Evolutionary conservation across 108 stramenopile species (phyloP).

Genomic region (Parmales sp.): DNA sequence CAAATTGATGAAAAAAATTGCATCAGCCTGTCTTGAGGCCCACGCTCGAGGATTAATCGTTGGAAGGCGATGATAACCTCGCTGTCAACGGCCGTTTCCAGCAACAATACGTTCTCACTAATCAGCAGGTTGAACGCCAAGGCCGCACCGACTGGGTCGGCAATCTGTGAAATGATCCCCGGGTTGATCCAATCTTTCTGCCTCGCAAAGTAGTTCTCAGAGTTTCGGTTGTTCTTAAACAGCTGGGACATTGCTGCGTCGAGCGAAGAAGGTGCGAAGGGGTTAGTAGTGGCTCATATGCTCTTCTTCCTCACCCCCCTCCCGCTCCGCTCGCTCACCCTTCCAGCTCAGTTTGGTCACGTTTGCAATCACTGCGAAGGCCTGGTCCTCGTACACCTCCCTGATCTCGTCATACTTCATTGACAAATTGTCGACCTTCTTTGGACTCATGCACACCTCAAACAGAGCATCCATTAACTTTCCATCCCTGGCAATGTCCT

Average conservation of each 20-base stretch:
- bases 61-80: not conserved
- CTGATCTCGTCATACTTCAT: not conserved
- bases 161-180: not conserved
- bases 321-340: too few species aligned
- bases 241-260: not conserved
- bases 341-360: not conserved
- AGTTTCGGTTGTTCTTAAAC: not conserved
- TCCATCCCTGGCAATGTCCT: not conserved
- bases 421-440: not conserved
- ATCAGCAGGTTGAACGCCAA: not conserved
- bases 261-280: too few species aligned
- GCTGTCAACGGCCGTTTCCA: slow-evolving; percentile 3
- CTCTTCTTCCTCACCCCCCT: too few species aligned
- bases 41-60: not conserved
- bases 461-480: not conserved
- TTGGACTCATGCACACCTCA: not conserved
- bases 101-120: not conserved
- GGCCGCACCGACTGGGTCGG: not conserved
- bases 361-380: not conserved
- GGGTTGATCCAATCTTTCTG: not conserved
- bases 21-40: not conserved
- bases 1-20: not conserved
- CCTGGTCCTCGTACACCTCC: not conserved
- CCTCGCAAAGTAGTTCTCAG: slow-evolving; percentile 1
- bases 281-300: too few species aligned